Evolutionary conservation across 1,139 yeast genomes (phyloP).

Genomic region (Geotrichum klebahnii): DNA sequence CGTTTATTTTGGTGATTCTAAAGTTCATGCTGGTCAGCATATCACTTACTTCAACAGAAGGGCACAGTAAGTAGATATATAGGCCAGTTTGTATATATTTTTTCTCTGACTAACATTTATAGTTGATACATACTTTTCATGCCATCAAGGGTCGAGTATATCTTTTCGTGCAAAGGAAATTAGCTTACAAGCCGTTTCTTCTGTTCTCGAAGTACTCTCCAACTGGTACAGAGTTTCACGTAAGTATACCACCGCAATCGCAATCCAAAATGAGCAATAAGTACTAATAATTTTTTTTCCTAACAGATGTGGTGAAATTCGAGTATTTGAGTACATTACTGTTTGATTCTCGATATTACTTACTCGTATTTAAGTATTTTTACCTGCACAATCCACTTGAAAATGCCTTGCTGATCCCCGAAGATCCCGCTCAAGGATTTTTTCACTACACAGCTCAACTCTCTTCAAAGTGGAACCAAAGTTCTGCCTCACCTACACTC

Average conservation of each 20-base stretch:
- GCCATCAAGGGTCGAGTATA: slow-evolving; percentile 17
- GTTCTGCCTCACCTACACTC: slow-evolving; percentile 18
- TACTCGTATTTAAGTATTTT: slow-evolving; percentile 43
- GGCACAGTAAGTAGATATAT: slow-evolving; percentile 9
- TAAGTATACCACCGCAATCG: no score
- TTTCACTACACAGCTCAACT: slow-evolving; percentile 44
- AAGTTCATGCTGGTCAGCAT: slow-evolving; percentile 54
- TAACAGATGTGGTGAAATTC: slow-evolving; percentile 57
- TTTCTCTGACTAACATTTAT: slow-evolving; percentile 4
- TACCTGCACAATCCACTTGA: slow-evolving; percentile 40
- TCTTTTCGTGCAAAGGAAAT: slow-evolving; percentile 59
- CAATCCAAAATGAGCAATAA: neutral
- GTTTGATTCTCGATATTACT: slow-evolving; percentile 66
- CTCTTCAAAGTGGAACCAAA: slow-evolving; percentile 25
- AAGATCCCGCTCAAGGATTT: slow-evolving; percentile 44
- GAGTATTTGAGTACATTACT: slow-evolving; percentile 69
- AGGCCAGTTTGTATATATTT: neutral
- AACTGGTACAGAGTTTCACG: slow-evolving; percentile 76
- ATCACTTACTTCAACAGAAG: slow-evolving; percentile 23
- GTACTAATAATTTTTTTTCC: no score
- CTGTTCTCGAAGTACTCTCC: slow-evolving; percentile 50
- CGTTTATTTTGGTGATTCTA: slow-evolving; percentile 59
- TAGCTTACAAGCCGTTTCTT: slow-evolving; percentile 58
- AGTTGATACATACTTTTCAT: slow-evolving; percentile 22
- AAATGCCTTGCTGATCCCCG: slow-evolving; percentile 34